These are phyloP conservation scores for Coemansia umbellata DNA, from an alignment of 192 early-diverging fungal species.

Conservation along the genomic window DNA sequence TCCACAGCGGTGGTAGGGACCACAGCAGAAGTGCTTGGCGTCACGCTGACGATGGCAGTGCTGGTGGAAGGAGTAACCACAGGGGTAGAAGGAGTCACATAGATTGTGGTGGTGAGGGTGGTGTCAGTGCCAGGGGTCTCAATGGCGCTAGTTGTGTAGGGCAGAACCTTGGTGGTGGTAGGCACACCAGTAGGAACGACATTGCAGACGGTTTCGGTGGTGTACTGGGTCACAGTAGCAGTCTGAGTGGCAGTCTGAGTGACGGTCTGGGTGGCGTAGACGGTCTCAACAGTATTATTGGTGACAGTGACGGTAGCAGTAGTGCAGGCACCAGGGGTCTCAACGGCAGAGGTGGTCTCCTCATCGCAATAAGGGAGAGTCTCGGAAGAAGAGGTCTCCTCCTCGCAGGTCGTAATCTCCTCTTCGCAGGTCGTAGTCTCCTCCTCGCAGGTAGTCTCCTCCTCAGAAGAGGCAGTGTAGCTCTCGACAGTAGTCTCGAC, in stretches of 20 bases:
- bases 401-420: constrained; percentile 4
- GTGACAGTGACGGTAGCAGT: constrained; percentile 34
- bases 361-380: constrained; percentile 1
- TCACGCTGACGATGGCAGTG: constrained; percentile 8
- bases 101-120: constrained; percentile 12
- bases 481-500: constrained; percentile 9
- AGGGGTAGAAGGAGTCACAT: constrained; percentile 8
- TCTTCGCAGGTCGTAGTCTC: constrained; percentile 3
- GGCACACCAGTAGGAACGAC: neutral
- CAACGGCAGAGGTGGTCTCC: constrained; percentile 5
- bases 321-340: constrained; percentile 21
- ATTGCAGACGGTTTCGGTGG: constrained; percentile 20
- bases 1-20: constrained; percentile 2
- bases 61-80: constrained; percentile 1
- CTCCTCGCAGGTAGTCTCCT: constrained; percentile 6
- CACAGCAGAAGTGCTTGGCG: neutral
- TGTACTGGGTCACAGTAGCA: constrained; percentile 20
- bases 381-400: constrained; percentile 1
- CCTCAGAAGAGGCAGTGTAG: constrained; percentile 5
- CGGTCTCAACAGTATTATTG: constrained; percentile 13
- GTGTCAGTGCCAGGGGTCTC: neutral
- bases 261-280: constrained; percentile 26
- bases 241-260: constrained; percentile 24
- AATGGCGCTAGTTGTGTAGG: neutral
- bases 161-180: constrained; percentile 3